These are phyloP conservation scores for Spergularia marina DNA, from an alignment of 148 eudicot genomes.

Conservation along the genomic window DNA sequence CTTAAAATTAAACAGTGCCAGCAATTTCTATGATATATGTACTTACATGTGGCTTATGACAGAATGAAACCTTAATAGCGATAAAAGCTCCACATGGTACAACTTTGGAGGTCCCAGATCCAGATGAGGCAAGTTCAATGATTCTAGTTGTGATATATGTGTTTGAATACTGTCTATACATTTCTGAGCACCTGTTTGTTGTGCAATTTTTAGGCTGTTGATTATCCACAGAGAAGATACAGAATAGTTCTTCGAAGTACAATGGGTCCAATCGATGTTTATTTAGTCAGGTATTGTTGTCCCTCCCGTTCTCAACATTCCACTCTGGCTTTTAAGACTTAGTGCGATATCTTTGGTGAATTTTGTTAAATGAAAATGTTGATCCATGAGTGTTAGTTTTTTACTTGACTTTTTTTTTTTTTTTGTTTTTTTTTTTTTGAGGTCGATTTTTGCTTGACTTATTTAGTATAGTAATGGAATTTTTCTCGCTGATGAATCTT, in stretches of 20 bases:
- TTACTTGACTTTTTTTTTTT: too few species aligned
- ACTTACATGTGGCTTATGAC: conserved; percentile 27
- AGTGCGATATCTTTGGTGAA: too few species aligned
- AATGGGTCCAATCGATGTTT: conserved; percentile 98
- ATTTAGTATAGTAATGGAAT: not conserved
- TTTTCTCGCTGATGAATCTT: not conserved
- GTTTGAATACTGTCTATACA: not conserved
- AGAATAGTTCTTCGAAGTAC: conserved; percentile 93
- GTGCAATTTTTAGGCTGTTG: conserved; percentile 57
- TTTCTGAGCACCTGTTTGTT: conserved; percentile 14
- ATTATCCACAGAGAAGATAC: conserved; percentile 92
- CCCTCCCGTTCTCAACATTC: not conserved
- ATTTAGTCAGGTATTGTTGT: conserved; percentile 83
- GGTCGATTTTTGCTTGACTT: too few species aligned
- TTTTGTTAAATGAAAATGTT: too few species aligned
- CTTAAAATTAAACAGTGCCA: conserved; percentile 10
- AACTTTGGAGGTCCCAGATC: conserved; percentile 98
- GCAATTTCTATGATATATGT: conserved; percentile 22
- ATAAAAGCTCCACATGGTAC: conserved; percentile 99
- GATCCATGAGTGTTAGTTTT: too few species aligned
- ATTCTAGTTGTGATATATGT: not conserved
- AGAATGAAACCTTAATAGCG: conserved; percentile 96
- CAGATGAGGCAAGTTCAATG: conserved; percentile 57
- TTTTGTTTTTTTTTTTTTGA: too few species aligned
- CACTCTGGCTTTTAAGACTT: too few species aligned